Percentiles rank a stretch among this genome's conserved stretches.
Evolutionary conservation across 805 yeast genomes (phyloP).

Genomic region (Martiniozyma abietophila): DNA sequence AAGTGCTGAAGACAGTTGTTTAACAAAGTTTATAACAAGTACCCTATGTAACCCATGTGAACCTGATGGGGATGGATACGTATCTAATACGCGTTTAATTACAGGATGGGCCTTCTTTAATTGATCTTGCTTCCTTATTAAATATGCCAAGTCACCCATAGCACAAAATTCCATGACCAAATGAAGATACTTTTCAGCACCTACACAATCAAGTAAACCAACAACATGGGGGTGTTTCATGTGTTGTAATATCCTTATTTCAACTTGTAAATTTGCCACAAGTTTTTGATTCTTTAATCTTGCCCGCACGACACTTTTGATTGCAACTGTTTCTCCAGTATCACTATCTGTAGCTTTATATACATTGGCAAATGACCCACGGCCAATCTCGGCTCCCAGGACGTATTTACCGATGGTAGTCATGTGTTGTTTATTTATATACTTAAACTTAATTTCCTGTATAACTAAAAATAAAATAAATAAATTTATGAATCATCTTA

Average conservation of each 20-base stretch:
- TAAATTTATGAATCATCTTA: too few species aligned
- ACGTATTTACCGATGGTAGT: conserved; percentile 5
- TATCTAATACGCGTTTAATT: conserved; percentile 61
- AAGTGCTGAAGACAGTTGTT: conserved; percentile 80
- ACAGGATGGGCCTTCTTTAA: conserved; percentile 68
- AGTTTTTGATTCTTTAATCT: conserved; percentile 79
- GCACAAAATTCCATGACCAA: conserved; percentile 95
- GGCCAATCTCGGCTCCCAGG: conserved; percentile 59
- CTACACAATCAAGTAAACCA: conserved; percentile 70
- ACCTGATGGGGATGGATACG: conserved; percentile 73
- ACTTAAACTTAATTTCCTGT: background rate
- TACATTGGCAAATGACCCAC: conserved; percentile 93
- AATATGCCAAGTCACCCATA: conserved; percentile 84
- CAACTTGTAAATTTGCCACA: conserved; percentile 85
- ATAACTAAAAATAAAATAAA: too few species aligned
- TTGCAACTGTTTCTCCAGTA: conserved; percentile 62
- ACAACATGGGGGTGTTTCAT: conserved; percentile 93
- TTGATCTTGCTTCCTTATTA: conserved; percentile 70
- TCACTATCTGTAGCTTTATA: conserved; percentile 65
- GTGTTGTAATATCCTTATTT: conserved; percentile 79
- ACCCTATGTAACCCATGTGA: conserved; percentile 73
- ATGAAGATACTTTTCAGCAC: conserved; percentile 69
- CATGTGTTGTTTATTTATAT: background rate
- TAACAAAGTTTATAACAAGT: conserved; percentile 72
- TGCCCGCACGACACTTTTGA: conserved; percentile 78